phyloP scores from a whole-genome alignment of 2,329 filamentous ascomycete species.

The Arthrobotrys megalospora region DNA sequence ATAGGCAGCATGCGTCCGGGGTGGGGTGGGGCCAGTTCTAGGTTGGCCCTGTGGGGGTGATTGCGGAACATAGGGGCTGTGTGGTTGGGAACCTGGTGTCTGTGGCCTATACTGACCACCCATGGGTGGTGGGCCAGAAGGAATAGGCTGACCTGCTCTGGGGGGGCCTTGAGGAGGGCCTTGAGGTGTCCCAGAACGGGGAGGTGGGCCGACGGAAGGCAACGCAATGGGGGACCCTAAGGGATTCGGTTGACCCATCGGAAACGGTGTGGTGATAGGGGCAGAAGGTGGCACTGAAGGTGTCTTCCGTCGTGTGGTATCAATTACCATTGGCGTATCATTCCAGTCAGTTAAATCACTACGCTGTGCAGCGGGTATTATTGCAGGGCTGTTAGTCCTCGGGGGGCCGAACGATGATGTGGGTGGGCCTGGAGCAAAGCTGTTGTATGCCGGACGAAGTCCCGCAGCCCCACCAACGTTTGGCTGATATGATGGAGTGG shows the following conservation, averaged over 20 bases:
- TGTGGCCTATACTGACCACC: constrained; percentile 66
- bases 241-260: constrained; percentile 76
- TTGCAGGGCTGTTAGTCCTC: constrained; percentile 77
- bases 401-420: constrained; percentile 74
- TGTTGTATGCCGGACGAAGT: constrained; percentile 48
- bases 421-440: constrained; percentile 31
- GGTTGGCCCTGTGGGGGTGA: constrained; percentile 70
- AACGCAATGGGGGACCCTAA: constrained; percentile 86
- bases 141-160: constrained; percentile 63
- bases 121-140: constrained; percentile 32
- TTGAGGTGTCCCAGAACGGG: constrained; percentile 72
- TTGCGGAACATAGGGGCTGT: constrained; percentile 69
- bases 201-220: constrained; percentile 80
- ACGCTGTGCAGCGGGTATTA: constrained; percentile 77
- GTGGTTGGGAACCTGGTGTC: constrained; percentile 76
- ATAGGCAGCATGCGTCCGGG: constrained; percentile 73
- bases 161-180: constrained; percentile 71
- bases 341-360: constrained; percentile 87
- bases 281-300: constrained; percentile 78
- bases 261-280: constrained; percentile 82
- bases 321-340: constrained; percentile 88
- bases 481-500: constrained; percentile 67
- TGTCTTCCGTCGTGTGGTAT: constrained; percentile 79
- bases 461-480: constrained; percentile 73
- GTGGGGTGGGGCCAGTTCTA: constrained; percentile 65